phyloP scores from a whole-genome alignment of 352 stramenopile species.

The Globisporangium lucens region DNA sequence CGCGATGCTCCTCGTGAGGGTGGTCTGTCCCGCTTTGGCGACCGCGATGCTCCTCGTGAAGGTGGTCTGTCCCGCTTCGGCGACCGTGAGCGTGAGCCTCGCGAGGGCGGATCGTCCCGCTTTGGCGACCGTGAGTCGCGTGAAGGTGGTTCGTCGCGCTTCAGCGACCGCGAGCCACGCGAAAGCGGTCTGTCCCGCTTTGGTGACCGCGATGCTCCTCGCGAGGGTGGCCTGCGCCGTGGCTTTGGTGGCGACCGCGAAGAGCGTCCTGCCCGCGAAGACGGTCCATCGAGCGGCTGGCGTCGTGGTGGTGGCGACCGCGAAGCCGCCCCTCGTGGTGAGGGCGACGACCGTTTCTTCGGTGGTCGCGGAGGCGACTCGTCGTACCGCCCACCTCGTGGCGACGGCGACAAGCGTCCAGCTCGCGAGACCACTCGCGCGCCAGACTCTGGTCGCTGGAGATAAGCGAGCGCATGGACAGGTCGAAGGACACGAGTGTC shows the following conservation, averaged over 20 bases:
- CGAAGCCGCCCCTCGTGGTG: constrained; percentile 24
- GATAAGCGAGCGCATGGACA: constrained; percentile 30
- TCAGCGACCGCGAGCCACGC: constrained; percentile 14
- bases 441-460: constrained; percentile 64
- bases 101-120: constrained; percentile 7
- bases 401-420: constrained; percentile 22
- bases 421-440: constrained; percentile 39
- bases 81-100: constrained; percentile 35
- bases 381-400: constrained; percentile 53
- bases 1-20: constrained; percentile 33
- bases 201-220: constrained; percentile 20
- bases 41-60: constrained; percentile 31
- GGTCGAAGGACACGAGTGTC: not conserved
- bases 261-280: constrained; percentile 22
- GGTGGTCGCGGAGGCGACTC: constrained; percentile 37
- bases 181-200: constrained; percentile 18
- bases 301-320: constrained; percentile 28
- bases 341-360: constrained; percentile 51
- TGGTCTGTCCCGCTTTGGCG: constrained; percentile 33
- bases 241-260: constrained; percentile 40
- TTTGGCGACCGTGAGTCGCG: constrained; percentile 23
- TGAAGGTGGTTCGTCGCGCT: constrained; percentile 12
- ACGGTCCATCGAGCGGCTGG: constrained; percentile 19
- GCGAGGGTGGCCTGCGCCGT: constrained; percentile 31
- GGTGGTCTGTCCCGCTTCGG: constrained; percentile 33